Conservation (phyloP, 2,329 filamentous ascomycete genomes). For the Tolypocladium endophyticum region DNA sequence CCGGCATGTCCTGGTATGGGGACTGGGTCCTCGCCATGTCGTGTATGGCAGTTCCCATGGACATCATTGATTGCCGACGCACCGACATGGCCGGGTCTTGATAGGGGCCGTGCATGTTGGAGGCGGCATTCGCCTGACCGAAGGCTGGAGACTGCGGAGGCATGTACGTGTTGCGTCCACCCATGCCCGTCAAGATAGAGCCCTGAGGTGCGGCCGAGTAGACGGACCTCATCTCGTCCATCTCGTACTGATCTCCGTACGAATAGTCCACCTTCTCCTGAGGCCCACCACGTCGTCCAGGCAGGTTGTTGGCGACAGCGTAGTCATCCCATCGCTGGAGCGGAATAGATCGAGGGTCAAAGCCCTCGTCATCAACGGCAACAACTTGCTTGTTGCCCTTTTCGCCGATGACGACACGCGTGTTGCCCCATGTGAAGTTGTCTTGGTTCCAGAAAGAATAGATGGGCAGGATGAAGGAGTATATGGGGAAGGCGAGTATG, state of each 20-base stretch:
- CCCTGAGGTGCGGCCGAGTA: constrained; percentile 88
- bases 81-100: constrained; percentile 39
- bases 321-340: constrained; percentile 98
- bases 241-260: constrained; percentile 77
- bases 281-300: constrained; percentile 70
- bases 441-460: constrained; percentile 99
- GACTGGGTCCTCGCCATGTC: constrained; percentile 40
- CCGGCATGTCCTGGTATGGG: constrained; percentile 46
- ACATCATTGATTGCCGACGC: constrained; percentile 64
- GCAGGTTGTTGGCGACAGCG: constrained; percentile 73
- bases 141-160: constrained; percentile 73
- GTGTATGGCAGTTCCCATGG: constrained; percentile 39
- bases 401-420: constrained; percentile 91
- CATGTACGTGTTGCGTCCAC: constrained; percentile 62
- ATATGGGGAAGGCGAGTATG: constrained; percentile 87
- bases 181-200: constrained; percentile 80
- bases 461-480: constrained; percentile 79
- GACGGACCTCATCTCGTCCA: constrained; percentile 95
- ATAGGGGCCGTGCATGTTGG: constrained; percentile 35
- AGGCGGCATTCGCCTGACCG: constrained; percentile 38
- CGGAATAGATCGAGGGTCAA: constrained; percentile 86
- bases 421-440: constrained; percentile 98
- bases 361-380: constrained; percentile 72
- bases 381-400: constrained; percentile 86
- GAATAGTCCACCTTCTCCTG: constrained; percentile 53